A percentile compares a stretch with the other conserved stretches of the same genome.
phyloP scores from a whole-genome alignment of 1,139 yeast species.

The Saccharomyces hybrid region DNA sequence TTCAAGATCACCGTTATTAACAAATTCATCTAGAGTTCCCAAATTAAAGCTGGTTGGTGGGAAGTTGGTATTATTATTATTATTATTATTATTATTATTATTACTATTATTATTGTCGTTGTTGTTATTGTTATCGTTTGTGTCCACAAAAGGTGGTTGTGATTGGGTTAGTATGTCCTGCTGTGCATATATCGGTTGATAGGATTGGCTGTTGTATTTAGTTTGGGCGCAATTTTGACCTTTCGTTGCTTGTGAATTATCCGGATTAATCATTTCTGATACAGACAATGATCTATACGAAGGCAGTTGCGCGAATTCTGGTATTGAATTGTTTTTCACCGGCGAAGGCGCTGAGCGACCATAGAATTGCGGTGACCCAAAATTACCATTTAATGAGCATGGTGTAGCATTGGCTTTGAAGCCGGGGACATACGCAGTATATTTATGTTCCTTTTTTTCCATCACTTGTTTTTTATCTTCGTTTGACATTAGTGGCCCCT shows the following conservation, averaged over 20 bases:
- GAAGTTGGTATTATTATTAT: background rate
- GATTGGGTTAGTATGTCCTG: too few species aligned
- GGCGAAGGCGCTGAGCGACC: background rate
- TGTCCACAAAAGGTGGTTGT: background rate
- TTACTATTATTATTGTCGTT: background rate
- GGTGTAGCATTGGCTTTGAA: background rate
- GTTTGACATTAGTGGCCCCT: background rate
- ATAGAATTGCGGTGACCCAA: background rate
- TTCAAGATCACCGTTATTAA: slow-evolving; percentile 24
- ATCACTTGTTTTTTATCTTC: background rate
- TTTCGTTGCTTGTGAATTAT: background rate
- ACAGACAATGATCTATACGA: background rate
- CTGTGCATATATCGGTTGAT: too few species aligned
- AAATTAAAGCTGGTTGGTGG: slow-evolving; percentile 17
- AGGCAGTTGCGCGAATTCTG: slow-evolving; percentile 1
- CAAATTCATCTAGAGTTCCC: slow-evolving; percentile 29
- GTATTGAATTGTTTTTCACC: background rate
- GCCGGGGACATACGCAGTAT: background rate
- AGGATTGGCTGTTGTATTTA: background rate
- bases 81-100: background rate
- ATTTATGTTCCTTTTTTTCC: background rate
- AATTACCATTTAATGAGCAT: background rate
- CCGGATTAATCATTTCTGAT: background rate
- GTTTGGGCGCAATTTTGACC: background rate
- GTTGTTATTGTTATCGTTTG: too few species aligned